Percentiles rank a stretch among this genome's conserved stretches.
These are phyloP conservation scores for Xylariomycetidae sp. DNA, from an alignment of 2,329 filamentous ascomycete genomes.

Conservation along the genomic window DNA sequence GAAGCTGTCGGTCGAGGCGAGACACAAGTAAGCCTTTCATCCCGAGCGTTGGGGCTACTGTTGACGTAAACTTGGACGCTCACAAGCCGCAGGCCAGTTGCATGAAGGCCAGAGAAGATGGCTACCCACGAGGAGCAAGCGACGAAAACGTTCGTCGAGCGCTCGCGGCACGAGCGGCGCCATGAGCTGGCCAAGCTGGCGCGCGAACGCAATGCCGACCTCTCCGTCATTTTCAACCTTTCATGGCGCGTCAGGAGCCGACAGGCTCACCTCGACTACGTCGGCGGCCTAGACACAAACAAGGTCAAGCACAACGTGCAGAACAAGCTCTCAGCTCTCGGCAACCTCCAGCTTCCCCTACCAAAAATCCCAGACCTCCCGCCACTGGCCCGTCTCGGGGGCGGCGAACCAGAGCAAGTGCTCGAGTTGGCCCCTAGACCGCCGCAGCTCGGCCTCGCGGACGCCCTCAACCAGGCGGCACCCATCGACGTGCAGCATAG, in stretches of 20 bases:
- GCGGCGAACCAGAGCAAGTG: no score
- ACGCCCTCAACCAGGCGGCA: constrained; percentile 9
- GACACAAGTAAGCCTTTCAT: no score
- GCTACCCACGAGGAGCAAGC: not conserved
- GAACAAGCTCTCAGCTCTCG: constrained; percentile 4
- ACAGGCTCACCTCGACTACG: constrained; percentile 16
- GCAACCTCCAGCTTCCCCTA: not conserved
- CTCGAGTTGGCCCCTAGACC: no score
- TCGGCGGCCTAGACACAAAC: constrained; percentile 11
- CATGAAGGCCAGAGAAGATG: no score
- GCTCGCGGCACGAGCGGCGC: constrained; percentile 10
- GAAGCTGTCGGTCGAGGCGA: no score
- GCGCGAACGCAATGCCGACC: constrained; percentile 7
- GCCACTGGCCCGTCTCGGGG: no score
- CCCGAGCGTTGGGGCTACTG: no score
- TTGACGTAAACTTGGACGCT: no score
- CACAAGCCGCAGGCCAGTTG: no score
- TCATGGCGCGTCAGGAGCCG: constrained; percentile 6
- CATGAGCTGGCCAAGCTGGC: constrained; percentile 11
- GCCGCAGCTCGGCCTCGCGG: no score
- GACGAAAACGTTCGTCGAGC: constrained; percentile 1
- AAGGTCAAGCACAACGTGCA: constrained; percentile 4
- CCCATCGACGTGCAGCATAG: constrained; percentile 5
- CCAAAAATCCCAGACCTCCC: no score
- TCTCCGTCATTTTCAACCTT: constrained; percentile 11